Base-by-base conservation (phyloP, 2,329 filamentous ascomycete genomes). In the Phaeophleospora eucalypticola region DNA sequence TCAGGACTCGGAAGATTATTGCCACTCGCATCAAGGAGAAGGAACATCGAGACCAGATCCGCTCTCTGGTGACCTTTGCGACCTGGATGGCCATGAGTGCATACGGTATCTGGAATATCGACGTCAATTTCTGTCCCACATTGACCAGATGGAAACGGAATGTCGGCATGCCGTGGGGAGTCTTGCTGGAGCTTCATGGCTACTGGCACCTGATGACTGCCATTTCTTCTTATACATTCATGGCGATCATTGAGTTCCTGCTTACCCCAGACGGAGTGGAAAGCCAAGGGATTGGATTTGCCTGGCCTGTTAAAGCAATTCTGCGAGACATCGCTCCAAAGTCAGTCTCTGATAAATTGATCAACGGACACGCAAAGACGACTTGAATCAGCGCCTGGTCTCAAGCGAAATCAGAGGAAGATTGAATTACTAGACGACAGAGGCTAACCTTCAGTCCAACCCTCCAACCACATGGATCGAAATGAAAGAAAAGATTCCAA, bases 201-300 rank as follows among this genome's bases (percentile, higher is more conserved):
- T 86, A 81, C 80, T 86, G 83, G 83, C 87, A 91, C 68, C 63
- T 90, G 32, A 82, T 91, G 77, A 93, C 88, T 0, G 87, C 56
- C 2, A 45, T 59, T 3, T 36, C 49, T 7, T 43, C 54, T 1
- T 61, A 60, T 38, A 53, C 49, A 2, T 60, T 59, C 41, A 59
- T 60, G 57, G 56, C 57, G 1, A 42, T 61, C 9, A 53, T 61
- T 20, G 58, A 61, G 43, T 57, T 57, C 33, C 35, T 61, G 7
- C 48, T 54, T 4, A 46, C 35, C 35, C 43, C 51, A 8, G 52
- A 54, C 36, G 40, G 51, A 16, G 40, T 45, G 2, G 42, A 43
- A 4, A 54, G 43, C 20, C 48, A 51, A 34, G 52, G 48, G 3
- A 29, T 50, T 4, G 57, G 54, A 2, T 61, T 59, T 45, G 55